phyloP scores from a whole-genome alignment of 2,329 filamentous ascomycete genomes.

The Penicillium corylophilum region DNA sequence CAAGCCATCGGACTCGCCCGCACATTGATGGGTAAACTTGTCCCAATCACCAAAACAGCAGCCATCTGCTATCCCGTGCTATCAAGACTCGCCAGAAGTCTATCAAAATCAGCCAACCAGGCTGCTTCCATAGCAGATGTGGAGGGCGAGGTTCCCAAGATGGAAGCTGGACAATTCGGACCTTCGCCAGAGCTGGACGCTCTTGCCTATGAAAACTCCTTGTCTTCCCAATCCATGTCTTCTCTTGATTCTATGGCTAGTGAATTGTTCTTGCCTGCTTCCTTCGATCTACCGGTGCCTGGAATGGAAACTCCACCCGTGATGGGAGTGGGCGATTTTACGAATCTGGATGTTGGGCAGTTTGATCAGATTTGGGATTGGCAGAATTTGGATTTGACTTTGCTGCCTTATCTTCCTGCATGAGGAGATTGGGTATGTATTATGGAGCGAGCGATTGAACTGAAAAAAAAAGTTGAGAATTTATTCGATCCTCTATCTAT shows the following conservation, averaged over 20 bases:
- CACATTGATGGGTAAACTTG: constrained; percentile 31
- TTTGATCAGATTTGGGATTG: constrained; percentile 31
- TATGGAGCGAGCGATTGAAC: not conserved
- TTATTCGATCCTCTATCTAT: no score
- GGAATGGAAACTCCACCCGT: constrained; percentile 9
- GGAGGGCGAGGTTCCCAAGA: not conserved
- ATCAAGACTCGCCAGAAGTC: constrained; percentile 17
- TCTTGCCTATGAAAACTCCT: not conserved
- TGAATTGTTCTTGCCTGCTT: constrained; percentile 8
- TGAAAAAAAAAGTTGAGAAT: no score
- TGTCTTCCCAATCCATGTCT: constrained; percentile 2
- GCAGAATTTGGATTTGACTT: constrained; percentile 24
- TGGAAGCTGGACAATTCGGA: not conserved
- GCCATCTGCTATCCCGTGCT: constrained; percentile 26
- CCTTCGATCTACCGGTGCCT: constrained; percentile 3
- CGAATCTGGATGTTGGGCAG: constrained; percentile 25
- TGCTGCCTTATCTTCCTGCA: constrained; percentile 2
- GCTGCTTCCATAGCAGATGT: not conserved
- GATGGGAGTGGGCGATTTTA: constrained; percentile 15
- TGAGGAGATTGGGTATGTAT: not conserved
- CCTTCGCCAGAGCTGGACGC: constrained; percentile 1
- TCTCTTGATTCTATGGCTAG: constrained; percentile 2
- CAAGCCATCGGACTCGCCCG: constrained; percentile 41
- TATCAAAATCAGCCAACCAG: constrained; percentile 10
- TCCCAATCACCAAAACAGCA: constrained; percentile 22